Conservation (phyloP, 2,329 filamentous ascomycete genomes). For the Alternaria longipes region DNA sequence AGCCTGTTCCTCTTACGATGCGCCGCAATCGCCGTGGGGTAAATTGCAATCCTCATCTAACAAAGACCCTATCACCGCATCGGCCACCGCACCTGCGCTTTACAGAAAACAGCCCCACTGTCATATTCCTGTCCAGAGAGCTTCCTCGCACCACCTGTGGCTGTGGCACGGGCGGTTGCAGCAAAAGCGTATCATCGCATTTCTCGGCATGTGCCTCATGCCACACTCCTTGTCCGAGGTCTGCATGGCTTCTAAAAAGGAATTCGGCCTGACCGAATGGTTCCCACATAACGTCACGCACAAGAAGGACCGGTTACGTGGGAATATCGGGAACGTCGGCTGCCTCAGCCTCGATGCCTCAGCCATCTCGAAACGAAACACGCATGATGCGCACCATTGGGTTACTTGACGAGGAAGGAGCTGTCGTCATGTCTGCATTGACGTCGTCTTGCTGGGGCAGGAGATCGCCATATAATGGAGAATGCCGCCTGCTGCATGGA, state of each 20-base stretch:
- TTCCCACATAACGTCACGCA: constrained; percentile 17
- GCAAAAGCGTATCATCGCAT: constrained; percentile 14
- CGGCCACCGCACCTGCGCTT: constrained; percentile 7
- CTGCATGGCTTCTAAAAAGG: constrained; percentile 17
- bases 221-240: constrained; percentile 40
- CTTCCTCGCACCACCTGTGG: background rate
- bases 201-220: constrained; percentile 25
- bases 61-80: constrained; percentile 12
- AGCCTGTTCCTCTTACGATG: constrained; percentile 34
- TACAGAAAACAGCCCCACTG: background rate
- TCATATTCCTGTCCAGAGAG: background rate
- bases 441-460: constrained; percentile 3
- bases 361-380: constrained; percentile 27
- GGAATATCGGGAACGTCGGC: constrained; percentile 18
- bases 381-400: constrained; percentile 17
- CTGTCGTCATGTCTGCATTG: constrained; percentile 11
- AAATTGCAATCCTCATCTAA: constrained; percentile 29
- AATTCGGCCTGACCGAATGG: background rate
- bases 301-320: constrained; percentile 8
- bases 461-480: background rate
- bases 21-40: constrained; percentile 25
- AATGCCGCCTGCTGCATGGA: background rate
- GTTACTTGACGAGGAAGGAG: background rate
- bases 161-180: constrained; percentile 34
- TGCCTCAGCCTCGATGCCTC: constrained; percentile 25